Conservation (phyloP, 2,329 filamentous ascomycete species). For the Xylaria sp. region DNA sequence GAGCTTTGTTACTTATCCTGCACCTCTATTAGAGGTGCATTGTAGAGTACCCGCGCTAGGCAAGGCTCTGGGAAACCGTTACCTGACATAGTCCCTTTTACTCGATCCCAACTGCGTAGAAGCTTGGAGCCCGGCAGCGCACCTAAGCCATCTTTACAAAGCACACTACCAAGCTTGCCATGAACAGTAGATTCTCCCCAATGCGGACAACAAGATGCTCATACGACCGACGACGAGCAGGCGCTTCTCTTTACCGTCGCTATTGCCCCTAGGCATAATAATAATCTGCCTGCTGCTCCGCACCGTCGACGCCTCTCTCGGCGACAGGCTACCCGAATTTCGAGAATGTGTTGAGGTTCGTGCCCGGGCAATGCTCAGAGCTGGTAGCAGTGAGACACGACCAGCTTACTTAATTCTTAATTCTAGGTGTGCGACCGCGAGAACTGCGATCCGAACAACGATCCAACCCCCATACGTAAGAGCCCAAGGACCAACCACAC, state of each 20-base stretch:
- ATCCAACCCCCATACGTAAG: constrained; percentile 75
- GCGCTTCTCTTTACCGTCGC: constrained; percentile 32
- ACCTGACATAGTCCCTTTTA: no score
- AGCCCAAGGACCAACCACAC: constrained; percentile 11
- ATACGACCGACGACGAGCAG: constrained; percentile 36
- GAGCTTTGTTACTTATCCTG: no score
- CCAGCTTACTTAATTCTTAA: not conserved
- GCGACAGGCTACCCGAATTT: constrained; percentile 89
- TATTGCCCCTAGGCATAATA: constrained; percentile 49
- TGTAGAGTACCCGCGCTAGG: no score
- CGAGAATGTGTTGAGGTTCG: constrained; percentile 83
- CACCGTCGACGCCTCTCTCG: constrained; percentile 74
- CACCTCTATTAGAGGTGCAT: no score
- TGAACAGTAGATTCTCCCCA: constrained; percentile 19
- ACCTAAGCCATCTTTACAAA: not conserved
- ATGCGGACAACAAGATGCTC: constrained; percentile 43
- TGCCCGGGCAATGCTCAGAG: constrained; percentile 25
- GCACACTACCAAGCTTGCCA: constrained; percentile 21
- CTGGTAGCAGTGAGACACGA: constrained; percentile 2
- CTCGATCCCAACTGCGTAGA: no score
- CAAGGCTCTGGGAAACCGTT: no score
- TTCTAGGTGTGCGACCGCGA: constrained; percentile 78
- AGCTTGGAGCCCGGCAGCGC: no score
- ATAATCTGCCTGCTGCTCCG: constrained; percentile 53
- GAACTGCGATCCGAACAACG: constrained; percentile 76